Base-by-base conservation (phyloP, 2,329 filamentous ascomycete genomes). In the Ascochyta viciae-villosae region DNA sequence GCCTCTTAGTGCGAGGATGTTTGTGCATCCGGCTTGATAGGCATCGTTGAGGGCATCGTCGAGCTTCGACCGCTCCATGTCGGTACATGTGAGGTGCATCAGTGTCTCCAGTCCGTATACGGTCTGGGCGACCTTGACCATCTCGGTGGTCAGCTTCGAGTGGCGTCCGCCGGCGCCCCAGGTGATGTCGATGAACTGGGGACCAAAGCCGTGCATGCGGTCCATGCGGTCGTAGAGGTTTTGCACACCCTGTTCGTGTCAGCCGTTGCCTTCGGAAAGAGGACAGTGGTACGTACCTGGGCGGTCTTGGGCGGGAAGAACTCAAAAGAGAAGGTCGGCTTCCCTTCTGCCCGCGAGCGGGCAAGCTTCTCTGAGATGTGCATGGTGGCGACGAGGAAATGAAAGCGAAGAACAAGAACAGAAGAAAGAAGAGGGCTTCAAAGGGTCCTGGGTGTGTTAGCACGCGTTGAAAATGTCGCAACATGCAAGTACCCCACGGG, bases 161-260 rank as follows among this genome's bases (percentile, higher is more conserved):
- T 95, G 87, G 64, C 90, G 88, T 43, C 95, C 95, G 66, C 95
- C 95, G 48, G 95, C 95, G 62, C 96, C 96, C 95, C 95, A 99
- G 61, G 95, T 99, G 72, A 99, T 90, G 78, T 99, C 95, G 76
- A 99, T 92, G 81, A 99, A 99, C 72, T 93, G 89, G 62, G 94
- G 95, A 1, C 92, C 95, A 62, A 96, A 86, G 71, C 89, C 87
- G 78, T 96, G 92, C 95, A 99, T 99, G 79, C 93, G 92, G 79
- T 99, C 95, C 91, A 99, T 98, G 74, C 95, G 91, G 70, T 99
- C 95, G 83, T 99, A 99, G 55, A 99, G 88, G 77, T 99, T 99
- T 81, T 99, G 95, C 12, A 99, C 94, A 83, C 95, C 95, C 80
- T 74, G 55, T 19, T 31, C 19, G 26, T 19, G 59, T 68, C 58